Evolutionary conservation across 257 asterid species (phyloP).

Genomic region (Solanum lignicaule): DNA sequence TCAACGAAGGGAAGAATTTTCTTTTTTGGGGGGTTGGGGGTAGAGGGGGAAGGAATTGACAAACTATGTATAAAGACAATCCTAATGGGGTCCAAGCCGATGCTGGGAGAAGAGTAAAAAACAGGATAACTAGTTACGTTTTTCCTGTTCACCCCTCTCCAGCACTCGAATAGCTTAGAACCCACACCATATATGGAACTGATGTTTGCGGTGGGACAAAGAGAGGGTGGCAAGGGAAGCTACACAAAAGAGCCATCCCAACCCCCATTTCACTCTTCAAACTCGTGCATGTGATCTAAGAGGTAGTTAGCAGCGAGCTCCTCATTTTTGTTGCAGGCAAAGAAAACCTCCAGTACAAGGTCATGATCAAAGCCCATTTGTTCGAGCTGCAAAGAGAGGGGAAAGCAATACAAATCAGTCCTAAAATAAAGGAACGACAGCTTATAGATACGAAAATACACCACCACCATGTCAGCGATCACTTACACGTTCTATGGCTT

Average conservation of each 20-base stretch:
- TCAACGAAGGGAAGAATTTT: background rate
- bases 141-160: background rate
- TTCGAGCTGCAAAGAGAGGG: conserved; percentile 46
- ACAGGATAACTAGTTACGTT: background rate
- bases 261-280: conserved; percentile 38
- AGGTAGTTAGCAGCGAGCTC: conserved; percentile 91
- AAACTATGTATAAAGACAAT: background rate
- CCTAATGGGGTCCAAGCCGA: background rate
- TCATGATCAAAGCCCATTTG: conserved; percentile 86
- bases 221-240: background rate
- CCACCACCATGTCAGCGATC: background rate
- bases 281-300: conserved; percentile 79
- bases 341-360: conserved; percentile 59
- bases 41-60: background rate
- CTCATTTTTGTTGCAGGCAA: conserved; percentile 93
- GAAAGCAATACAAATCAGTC: background rate
- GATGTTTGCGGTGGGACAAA: background rate
- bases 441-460: background rate
- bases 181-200: background rate
- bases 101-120: background rate
- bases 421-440: background rate
- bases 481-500: conserved; percentile 67
- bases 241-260: background rate
- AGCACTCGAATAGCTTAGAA: background rate
- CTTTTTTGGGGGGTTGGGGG: background rate